Conservation (phyloP, 1,284 basidiomycete genomes). For the Schizophyllum amplum region DNA sequence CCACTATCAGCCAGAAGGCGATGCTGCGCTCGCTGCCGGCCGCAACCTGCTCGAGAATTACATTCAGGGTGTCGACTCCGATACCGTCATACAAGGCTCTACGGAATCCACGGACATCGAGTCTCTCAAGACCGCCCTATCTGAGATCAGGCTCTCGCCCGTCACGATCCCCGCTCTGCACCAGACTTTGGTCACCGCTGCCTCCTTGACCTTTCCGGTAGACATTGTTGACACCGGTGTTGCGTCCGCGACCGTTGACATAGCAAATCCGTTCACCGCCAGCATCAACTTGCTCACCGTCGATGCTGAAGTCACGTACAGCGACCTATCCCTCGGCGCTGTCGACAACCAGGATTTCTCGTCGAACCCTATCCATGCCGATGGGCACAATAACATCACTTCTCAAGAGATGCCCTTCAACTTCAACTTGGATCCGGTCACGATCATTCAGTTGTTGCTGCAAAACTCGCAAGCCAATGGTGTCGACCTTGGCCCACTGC, state of each 20-base stretch:
- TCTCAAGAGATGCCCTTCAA: conserved; percentile 54
- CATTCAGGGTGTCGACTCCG: conserved; percentile 55
- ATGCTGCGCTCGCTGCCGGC: conserved; percentile 42
- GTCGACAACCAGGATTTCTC: conserved; percentile 47
- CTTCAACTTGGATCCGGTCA: conserved; percentile 58
- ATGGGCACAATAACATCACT: conserved; percentile 53
- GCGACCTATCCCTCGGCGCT: conserved; percentile 43
- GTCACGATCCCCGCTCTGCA: conserved; percentile 64
- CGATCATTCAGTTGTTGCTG: conserved; percentile 53
- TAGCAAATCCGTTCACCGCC: conserved; percentile 72
- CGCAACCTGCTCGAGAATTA: conserved; percentile 61
- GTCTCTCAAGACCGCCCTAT: conserved; percentile 59
- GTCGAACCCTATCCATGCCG: conserved; percentile 49
- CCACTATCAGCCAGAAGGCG: conserved; percentile 55
- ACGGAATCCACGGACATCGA: conserved; percentile 53
- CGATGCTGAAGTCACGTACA: conserved; percentile 48
- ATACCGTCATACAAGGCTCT: conserved; percentile 53
- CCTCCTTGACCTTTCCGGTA: conserved; percentile 47
- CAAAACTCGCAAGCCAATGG: conserved; percentile 45
- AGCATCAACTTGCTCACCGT: conserved; percentile 60
- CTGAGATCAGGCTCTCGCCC: conserved; percentile 51
- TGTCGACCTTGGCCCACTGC: conserved; percentile 59
- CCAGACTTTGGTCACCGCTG: conserved; percentile 52
- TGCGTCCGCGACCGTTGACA: conserved; percentile 45
- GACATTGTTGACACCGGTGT: conserved; percentile 53